Evolutionary conservation across 2,329 filamentous ascomycete genomes (phyloP), one percentile per base, ranked within the genome.

Genomic region (Cladosporium sp.): DNA sequence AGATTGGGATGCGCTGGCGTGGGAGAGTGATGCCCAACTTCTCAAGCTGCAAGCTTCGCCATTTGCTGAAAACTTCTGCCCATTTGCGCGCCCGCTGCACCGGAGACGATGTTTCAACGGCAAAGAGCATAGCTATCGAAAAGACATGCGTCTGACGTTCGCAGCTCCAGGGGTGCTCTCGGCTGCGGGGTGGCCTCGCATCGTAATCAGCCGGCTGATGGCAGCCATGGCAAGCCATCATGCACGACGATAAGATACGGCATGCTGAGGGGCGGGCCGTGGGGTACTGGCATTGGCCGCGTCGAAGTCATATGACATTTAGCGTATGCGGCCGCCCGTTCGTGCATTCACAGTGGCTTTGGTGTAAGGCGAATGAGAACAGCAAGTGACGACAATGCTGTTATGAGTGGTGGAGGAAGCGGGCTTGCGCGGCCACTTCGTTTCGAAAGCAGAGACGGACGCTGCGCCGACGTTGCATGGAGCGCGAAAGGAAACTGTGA

Each of bases 271-370:
- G 66, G 64, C 64, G 64, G 67, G 64, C 67, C 68, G 68, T 48
- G 25, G 63, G 54, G 65, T 64, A 63, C 68, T 66, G 67, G 67
- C 67, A 74, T 75, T 73, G 72, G 77, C 63, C 36, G 65, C 64
- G 21, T 64, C 57, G 26, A 51, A 60, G 66, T 67, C 66, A 67
- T 66, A 67, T 72, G 70, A 72, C 65, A 64, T 64, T 23, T 64
- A 66, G 25, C 23, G 18, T 34, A 70, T 70, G 70, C 69, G 63
- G 61, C 46, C 25, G 54, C 54, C 63, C 65, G 66, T 51, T 59
- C 63, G 46, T 63, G 60, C 60, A 46, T 26, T 21, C 60, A 25
- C 25, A 34, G 66, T 67, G 65, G 69, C 68, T 67, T 66, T 36
- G 61, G 25, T 34, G 62, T 59, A 64, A 43, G 34, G 63, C 67